phyloP scores from a whole-genome alignment of 2,329 filamentous ascomycete genomes.

The Alternaria sp. region DNA sequence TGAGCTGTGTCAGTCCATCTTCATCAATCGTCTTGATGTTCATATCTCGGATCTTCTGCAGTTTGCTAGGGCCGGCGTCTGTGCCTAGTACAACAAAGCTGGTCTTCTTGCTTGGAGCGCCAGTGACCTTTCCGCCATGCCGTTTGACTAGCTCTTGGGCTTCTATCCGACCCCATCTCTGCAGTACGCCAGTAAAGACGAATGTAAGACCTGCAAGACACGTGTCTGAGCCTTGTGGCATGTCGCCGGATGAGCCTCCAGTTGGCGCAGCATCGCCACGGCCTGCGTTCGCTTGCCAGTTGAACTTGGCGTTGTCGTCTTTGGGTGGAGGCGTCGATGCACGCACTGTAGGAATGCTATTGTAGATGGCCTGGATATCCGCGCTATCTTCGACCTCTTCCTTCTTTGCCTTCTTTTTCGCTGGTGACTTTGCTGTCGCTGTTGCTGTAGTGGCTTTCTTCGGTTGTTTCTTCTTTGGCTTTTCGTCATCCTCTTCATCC shows the following conservation, averaged over 20 bases:
- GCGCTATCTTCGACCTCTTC: conserved; percentile 71
- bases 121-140: conserved; percentile 91
- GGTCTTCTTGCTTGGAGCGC: conserved; percentile 88
- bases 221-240: conserved; percentile 85
- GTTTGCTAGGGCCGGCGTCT: conserved; percentile 92
- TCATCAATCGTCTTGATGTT: conserved; percentile 94
- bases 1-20: conserved; percentile 86
- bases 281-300: conserved; percentile 69
- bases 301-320: conserved; percentile 75
- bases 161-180: conserved; percentile 82
- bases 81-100: conserved; percentile 89
- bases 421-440: conserved; percentile 58
- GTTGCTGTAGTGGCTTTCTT: conserved; percentile 47
- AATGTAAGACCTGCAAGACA: conserved; percentile 90
- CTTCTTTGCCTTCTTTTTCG: conserved; percentile 70
- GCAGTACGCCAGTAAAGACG: conserved; percentile 91
- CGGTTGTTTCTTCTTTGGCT: conserved; percentile 64
- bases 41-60: conserved; percentile 81
- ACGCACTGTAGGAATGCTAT: conserved; percentile 83
- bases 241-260: conserved; percentile 67
- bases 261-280: conserved; percentile 70
- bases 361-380: conserved; percentile 81
- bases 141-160: conserved; percentile 86
- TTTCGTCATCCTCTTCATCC: conserved; percentile 61
- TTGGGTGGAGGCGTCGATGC: conserved; percentile 83